phyloP scores from a whole-genome alignment of 345 rosid genomes.

The Hevea brasiliensis region DNA sequence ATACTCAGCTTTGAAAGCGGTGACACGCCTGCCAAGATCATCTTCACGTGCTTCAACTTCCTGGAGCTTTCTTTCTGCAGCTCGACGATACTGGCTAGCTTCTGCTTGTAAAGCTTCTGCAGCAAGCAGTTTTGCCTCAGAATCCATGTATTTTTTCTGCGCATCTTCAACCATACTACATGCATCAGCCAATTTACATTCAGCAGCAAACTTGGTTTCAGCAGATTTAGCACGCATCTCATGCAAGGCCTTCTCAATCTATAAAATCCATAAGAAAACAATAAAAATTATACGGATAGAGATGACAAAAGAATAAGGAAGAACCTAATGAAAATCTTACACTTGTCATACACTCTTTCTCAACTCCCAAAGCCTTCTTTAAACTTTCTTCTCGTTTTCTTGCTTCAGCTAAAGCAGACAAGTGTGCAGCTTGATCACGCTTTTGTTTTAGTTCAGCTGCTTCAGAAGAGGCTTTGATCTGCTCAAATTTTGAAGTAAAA shows the following conservation, averaged over 20 bases:
- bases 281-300: conserved; percentile 4
- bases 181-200: conserved; percentile 63
- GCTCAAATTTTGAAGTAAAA: conserved; percentile 55
- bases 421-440: conserved; percentile 64
- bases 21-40: conserved; percentile 63
- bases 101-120: conserved; percentile 79
- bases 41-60: conserved; percentile 85
- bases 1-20: conserved; percentile 75
- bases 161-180: conserved; percentile 63
- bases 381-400: conserved; percentile 75
- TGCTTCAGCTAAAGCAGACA: conserved; percentile 68
- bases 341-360: conserved; percentile 82
- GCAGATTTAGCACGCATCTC: conserved; percentile 96
- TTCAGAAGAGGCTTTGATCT: conserved; percentile 64
- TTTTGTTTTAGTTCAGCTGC: conserved; percentile 56
- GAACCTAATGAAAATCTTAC: conserved; percentile 43
- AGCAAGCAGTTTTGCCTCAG: conserved; percentile 60
- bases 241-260: conserved; percentile 92
- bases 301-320: not conserved
- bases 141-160: conserved; percentile 58
- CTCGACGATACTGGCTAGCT: conserved; percentile 57
- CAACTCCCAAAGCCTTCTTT: conserved; percentile 82
- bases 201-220: conserved; percentile 84
- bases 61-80: conserved; percentile 85
- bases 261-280: conserved; percentile 24